These are phyloP conservation scores for Cornus florida DNA, from an alignment of 148 eudicot genomes.

Conservation along the genomic window DNA sequence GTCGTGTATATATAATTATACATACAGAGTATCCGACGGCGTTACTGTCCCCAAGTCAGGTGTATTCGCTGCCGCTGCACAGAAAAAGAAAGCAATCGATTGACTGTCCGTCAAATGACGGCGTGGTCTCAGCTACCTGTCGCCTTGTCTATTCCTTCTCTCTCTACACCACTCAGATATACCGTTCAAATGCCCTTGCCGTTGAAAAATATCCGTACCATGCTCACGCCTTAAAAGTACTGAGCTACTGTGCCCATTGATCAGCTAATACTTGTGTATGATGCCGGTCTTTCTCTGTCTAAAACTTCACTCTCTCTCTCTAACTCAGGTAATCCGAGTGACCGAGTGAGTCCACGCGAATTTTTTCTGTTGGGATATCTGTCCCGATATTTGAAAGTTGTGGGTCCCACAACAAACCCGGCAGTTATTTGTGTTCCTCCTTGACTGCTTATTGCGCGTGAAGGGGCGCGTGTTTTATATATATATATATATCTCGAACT, in stretches of 20 bases:
- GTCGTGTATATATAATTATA: too few relatives aligned
- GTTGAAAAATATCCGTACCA: neutral
- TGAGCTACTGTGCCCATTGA: neutral
- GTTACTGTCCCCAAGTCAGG: too few relatives aligned
- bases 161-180: neutral
- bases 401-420: neutral
- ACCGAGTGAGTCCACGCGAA: neutral
- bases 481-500: too few relatives aligned
- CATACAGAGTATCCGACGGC: too few relatives aligned
- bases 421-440: too few relatives aligned
- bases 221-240: conserved; percentile 4
- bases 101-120: neutral
- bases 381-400: neutral
- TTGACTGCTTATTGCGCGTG: too few relatives aligned
- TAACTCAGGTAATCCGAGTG: neutral
- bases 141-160: neutral
- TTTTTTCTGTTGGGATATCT: conserved; percentile 3
- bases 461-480: neutral
- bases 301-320: neutral
- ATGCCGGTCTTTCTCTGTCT: neutral
- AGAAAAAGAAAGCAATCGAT: neutral
- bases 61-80: too few relatives aligned
- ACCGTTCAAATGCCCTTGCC: neutral
- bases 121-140: neutral
- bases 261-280: neutral